Percentiles rank a stretch among this genome's conserved stretches.
phyloP scores from a whole-genome alignment of 192 early-diverging fungal genomes.

The Pilobolus umbonatus region DNA sequence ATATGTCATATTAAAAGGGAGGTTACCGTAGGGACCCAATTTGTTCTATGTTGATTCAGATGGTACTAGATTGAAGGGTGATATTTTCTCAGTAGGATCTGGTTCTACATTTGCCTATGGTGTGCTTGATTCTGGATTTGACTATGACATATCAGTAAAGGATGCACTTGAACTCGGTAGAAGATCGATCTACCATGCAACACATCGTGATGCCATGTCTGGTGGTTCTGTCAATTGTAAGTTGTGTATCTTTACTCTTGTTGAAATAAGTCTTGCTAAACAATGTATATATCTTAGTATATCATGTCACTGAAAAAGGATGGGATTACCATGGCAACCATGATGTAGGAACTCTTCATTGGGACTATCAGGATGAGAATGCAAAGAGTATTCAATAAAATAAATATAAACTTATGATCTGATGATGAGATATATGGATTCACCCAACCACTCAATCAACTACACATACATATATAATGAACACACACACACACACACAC shows the following conservation, averaged over 20 bases:
- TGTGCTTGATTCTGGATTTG: constrained; percentile 88
- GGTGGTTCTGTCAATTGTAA: constrained; percentile 78
- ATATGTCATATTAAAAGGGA: not conserved
- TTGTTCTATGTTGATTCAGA: constrained; percentile 98
- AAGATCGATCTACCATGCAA: constrained; percentile 93
- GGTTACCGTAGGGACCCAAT: constrained; percentile 65
- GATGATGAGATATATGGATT: too few species aligned
- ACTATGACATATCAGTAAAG: constrained; percentile 68
- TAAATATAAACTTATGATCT: too few species aligned
- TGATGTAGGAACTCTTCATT: constrained; percentile 86
- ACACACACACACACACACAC: too few species aligned
- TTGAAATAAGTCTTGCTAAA: constrained; percentile 33
- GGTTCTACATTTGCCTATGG: constrained; percentile 99
- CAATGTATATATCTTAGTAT: constrained; percentile 51
- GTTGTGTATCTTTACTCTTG: constrained; percentile 18
- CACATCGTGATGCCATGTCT: constrained; percentile 89
- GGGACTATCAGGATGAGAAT: constrained; percentile 48
- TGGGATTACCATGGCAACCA: constrained; percentile 83
- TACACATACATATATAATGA: too few species aligned
- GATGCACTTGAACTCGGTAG: constrained; percentile 91
- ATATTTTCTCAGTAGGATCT: constrained; percentile 95
- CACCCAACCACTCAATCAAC: too few species aligned
- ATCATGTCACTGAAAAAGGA: constrained; percentile 87
- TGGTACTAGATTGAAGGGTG: constrained; percentile 78
- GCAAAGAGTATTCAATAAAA: too few species aligned